Conservation (phyloP, 441 rosid species). For the Croton setiger region DNA sequence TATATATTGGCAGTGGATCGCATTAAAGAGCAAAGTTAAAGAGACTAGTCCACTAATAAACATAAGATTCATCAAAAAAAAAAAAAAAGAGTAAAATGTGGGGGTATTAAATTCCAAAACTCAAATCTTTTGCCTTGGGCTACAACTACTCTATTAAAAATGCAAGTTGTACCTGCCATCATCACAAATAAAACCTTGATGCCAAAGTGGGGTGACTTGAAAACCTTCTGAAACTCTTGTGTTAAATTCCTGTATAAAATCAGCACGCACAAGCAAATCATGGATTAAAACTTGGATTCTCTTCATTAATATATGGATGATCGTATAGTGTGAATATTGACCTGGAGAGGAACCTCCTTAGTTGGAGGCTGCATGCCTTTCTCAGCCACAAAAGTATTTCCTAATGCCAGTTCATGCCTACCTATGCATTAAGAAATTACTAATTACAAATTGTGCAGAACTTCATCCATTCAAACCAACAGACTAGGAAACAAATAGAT, state of each 20-base stretch:
- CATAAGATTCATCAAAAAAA: background rate
- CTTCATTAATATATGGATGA: background rate
- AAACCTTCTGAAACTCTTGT: conserved; percentile 76
- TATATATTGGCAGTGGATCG: background rate
- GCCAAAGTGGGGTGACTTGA: conserved; percentile 93
- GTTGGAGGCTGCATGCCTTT: conserved; percentile 56
- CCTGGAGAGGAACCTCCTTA: conserved; percentile 88
- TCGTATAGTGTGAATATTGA: conserved; percentile 17
- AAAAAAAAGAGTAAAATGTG: background rate
- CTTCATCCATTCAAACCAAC: conserved; percentile 1
- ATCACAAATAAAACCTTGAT: conserved; percentile 88
- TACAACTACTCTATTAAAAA: background rate
- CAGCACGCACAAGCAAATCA: conserved; percentile 2
- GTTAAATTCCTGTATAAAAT: conserved; percentile 62
- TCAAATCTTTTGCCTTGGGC: background rate
- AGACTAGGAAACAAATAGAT: conserved; percentile 1
- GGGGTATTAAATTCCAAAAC: background rate
- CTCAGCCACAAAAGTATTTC: conserved; percentile 65
- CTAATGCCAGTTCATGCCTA: conserved; percentile 81
- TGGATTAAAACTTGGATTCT: background rate
- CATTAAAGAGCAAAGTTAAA: background rate
- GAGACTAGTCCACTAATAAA: background rate
- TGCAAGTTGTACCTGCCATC: conserved; percentile 68
- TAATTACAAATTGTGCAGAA: conserved; percentile 1
- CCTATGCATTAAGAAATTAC: conserved; percentile 41